Base-by-base conservation (phyloP, 192 early-diverging fungal species). In the Chytriomyces sp. region DNA sequence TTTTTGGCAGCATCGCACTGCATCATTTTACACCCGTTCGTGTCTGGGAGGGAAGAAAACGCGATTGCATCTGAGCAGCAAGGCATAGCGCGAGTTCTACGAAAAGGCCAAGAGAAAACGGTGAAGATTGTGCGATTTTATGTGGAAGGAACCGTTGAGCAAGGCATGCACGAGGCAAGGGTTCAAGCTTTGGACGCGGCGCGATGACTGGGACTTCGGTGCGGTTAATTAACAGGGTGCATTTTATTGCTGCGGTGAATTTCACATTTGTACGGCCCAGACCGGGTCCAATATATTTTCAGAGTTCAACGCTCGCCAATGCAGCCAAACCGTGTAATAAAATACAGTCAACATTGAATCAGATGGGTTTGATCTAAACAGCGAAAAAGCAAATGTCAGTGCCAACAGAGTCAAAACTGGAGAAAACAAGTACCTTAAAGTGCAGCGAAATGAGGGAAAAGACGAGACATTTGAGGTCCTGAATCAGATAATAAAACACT, bases 401-500 rank as follows among this genome's bases (percentile, higher is more conserved):
- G 35, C 35, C 35, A 35, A 35, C 35, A 35, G 35, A 35, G 0
- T 35, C 35, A 35, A 35, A 35, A 35, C 35, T 3, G 35, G 35
- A 3, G 35, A 35, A 35, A 35, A 35, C 35, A 35, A 2, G 35
- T 2, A 93, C 93, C 90, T 99, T 99, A 85, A 97, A 99, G 83
- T 98, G 96, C 74, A 97, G 83, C 5, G 95, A 89, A 75, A 99
- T 94, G 45, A 99, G 85, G 45, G 96, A 98, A 79, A 98, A 94
- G 23, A 99, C 92, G 53, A 97, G 86, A 72, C 95, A 96, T 79
- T 98, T 98, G 48, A 99, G 89, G 83, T 99, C 98, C 83, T 99
- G 96, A n/a, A 97, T 91, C 68, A 99, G 80, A 77, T 97, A 99
- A 80, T 99, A 99, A 66, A 99, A 94, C 6, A 92, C 92, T 26